Percentiles rank a stretch among this genome's conserved stretches.
Evolutionary conservation across 306 rosid genomes (phyloP).

Genomic region (Nissolia schottii): DNA sequence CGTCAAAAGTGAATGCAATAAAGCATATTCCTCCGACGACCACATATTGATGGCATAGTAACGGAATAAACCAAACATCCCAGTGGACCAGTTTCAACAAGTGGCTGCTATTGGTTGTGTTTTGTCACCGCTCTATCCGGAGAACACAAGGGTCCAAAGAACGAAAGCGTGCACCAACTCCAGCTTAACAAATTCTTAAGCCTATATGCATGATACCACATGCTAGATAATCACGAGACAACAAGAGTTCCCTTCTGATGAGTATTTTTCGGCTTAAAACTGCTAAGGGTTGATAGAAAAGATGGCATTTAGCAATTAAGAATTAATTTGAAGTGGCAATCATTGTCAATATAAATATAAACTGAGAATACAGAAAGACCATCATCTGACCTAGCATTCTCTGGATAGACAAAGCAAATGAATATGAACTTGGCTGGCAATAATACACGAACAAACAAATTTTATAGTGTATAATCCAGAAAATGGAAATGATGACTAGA

Average conservation of each 20-base stretch:
- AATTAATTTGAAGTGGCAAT: neutral
- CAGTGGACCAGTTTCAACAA: constrained; percentile 17
- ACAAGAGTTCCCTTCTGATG: neutral
- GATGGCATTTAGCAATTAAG: neutral
- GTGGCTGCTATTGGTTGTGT: neutral
- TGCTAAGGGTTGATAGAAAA: neutral
- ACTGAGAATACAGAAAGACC: neutral
- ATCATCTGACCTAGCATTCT: neutral
- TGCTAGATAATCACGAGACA: neutral
- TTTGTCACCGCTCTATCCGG: neutral
- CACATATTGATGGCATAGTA: neutral
- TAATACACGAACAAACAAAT: constrained; percentile 10
- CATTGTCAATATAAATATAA: constrained; percentile 6
- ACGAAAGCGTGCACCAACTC: neutral
- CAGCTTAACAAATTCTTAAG: constrained; percentile 7
- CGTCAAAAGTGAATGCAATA: neutral
- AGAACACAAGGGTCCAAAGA: neutral
- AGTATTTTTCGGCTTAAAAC: neutral
- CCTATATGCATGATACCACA: neutral
- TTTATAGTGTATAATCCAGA: constrained; percentile 7
- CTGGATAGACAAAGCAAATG: neutral
- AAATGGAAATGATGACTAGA: constrained; percentile 1
- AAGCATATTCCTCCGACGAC: constrained; percentile 22
- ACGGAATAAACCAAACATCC: constrained; percentile 5
- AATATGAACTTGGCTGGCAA: neutral